Conservation (phyloP, 768 basidiomycete genomes). For the Leccinum incarnatum region DNA sequence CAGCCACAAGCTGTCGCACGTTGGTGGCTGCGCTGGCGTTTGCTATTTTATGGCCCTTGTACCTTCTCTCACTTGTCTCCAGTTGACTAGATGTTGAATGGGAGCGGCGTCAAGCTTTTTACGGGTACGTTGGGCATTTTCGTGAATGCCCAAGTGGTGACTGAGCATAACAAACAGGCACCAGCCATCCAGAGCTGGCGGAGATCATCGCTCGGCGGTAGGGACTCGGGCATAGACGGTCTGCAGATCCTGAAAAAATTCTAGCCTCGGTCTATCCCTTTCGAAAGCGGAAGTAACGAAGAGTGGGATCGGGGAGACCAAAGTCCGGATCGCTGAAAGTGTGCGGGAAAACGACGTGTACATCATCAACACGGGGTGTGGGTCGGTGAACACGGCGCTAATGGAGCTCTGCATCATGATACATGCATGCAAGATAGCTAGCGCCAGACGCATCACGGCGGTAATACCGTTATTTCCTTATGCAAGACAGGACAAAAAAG, state of each 20-base stretch:
- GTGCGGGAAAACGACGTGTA: conserved; percentile 99
- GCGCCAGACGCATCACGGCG: conserved; percentile 96
- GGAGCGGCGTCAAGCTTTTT: conserved; percentile 57
- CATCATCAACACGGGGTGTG: conserved; percentile 92
- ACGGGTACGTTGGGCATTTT: conserved; percentile 41
- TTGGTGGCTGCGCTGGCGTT: conserved; percentile 13
- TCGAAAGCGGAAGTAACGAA: conserved; percentile 85
- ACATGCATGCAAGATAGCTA: conserved; percentile 99
- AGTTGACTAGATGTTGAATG: conserved; percentile 46
- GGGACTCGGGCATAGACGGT: conserved; percentile 9
- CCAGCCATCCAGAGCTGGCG: conserved; percentile 93
- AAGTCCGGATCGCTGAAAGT: conserved; percentile 88
- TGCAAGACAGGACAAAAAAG: conserved; percentile 97
- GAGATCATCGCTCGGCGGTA: conserved; percentile 92
- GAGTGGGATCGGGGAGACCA: conserved; percentile 89
- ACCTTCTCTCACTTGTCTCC: conserved; percentile 9
- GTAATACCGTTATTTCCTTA: conserved; percentile 97
- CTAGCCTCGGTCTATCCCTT: conserved; percentile 85
- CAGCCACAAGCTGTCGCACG: conserved; percentile 17
- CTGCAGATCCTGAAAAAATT: conserved; percentile 25
- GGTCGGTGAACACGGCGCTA: conserved; percentile 85
- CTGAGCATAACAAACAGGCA: conserved; percentile 51
- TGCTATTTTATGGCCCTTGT: conserved; percentile 13
- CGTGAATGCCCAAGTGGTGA: conserved; percentile 1
- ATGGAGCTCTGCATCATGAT: conserved; percentile 99